Evolutionary conservation across 148 eudicot genomes (phyloP).

Genomic region (Fallopia convolvulus): DNA sequence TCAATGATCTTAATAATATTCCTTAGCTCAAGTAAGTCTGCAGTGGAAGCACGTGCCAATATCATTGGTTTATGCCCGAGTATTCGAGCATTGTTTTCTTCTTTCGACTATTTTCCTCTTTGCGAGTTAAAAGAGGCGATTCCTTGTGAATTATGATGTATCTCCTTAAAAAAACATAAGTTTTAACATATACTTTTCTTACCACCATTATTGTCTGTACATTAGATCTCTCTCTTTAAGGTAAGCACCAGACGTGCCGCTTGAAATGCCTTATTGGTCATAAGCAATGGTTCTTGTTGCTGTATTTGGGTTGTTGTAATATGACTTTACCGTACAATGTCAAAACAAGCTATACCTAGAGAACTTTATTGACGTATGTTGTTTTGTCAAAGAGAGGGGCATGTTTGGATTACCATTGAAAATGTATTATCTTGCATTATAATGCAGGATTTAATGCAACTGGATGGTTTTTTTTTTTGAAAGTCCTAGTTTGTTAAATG

Average conservation of each 20-base stretch:
- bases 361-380: not conserved
- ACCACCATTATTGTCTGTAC: slow-evolving; percentile 5
- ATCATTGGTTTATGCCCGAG: slow-evolving; percentile 1
- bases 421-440: too few relatives aligned
- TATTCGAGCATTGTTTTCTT: not conserved
- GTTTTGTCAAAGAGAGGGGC: not conserved
- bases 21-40: slow-evolving; percentile 4
- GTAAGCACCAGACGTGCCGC: not conserved
- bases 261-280: not conserved
- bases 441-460: too few relatives aligned
- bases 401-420: too few relatives aligned
- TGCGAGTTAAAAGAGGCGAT: not conserved
- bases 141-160: slow-evolving; percentile 3
- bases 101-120: not conserved
- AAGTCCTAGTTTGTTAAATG: not conserved
- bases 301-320: slow-evolving; percentile 6
- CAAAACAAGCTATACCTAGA: slow-evolving; percentile 4
- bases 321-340: not conserved
- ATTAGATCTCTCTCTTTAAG: not conserved
- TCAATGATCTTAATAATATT: slow-evolving; percentile 7
- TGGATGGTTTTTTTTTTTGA: too few relatives aligned
- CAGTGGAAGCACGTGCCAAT: slow-evolving; percentile 3
- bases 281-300: slow-evolving; percentile 5
- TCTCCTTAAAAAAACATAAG: not conserved
- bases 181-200: not conserved